Evolutionary conservation across 768 basidiomycete genomes (phyloP), one percentile per base, ranked within the genome.

Genomic region (Russula brevipes): DNA sequence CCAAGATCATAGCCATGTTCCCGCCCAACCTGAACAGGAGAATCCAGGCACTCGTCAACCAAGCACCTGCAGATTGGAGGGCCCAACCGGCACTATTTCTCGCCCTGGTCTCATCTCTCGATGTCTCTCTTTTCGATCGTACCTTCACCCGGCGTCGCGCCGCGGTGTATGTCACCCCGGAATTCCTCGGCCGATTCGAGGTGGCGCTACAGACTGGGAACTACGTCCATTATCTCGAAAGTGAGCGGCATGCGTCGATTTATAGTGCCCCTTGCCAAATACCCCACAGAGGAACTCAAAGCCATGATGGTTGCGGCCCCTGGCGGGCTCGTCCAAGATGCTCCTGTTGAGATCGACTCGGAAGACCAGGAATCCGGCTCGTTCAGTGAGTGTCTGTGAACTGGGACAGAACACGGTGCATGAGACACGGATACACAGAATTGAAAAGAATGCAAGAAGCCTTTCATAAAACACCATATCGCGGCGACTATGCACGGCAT

Each of bases 71-170:
- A n/a, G 17, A 36, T 16, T 53, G 52, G 52, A 35, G 52, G 17
- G 52, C 16, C 14, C 52, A 53, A 19, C 52, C 52, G n/a, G 52
- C 52, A 5, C 31, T 57, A 8, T 57, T 47, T 46, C 56, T 47
- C 5, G 56, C 33, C 2, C 6, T 57, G 11, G 36, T 41, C 16
- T 58, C 57, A n/a, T 31, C 36, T 47, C 45, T 47, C 45, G 14
- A 14, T 38, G 44, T 49, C 46, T 58, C 46, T 41, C 39, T 41
- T 9, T 54, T 54, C 52, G 52, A 53, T 53, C 52, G 19, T 46
- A 36, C 19, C 3, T 24, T 38, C 19, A 58, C 10, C n/a, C 12
- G 17, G 17, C 46, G 7, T 24, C 36, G 46, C 33, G 47, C 46
- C 31, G 36, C 24, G 11, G 47, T 5, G 19, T 58, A 49, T 50